Percentiles rank a stretch among this genome's conserved stretches.
These are phyloP conservation scores for Aspergillus sojae DNA, from an alignment of 2,329 filamentous ascomycete genomes.

Conservation along the genomic window DNA sequence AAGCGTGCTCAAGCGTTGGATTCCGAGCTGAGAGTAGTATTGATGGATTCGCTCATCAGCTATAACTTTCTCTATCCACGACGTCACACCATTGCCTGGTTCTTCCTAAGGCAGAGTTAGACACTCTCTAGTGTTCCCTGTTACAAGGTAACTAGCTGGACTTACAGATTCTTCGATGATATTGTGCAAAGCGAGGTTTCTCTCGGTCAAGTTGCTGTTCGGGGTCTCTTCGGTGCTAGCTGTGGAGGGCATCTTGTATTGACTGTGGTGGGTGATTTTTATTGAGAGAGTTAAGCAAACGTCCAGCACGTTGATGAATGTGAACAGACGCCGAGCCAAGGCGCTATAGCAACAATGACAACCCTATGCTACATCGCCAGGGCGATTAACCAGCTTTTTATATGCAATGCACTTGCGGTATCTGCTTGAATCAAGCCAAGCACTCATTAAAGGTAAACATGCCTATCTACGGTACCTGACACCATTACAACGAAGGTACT, in stretches of 20 bases:
- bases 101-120: not conserved
- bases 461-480: not conserved
- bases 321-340: not conserved
- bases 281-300: not conserved
- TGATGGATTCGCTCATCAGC: slow-evolving; percentile 23
- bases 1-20: not conserved
- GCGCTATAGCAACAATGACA: not conserved
- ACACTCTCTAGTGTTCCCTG: not conserved
- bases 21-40: slow-evolving; percentile 14
- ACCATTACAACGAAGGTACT: not conserved
- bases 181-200: slow-evolving; percentile 14
- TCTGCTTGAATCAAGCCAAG: not conserved
- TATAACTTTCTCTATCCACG: slow-evolving; percentile 23
- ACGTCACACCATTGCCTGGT: not conserved
- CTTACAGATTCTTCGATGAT: slow-evolving; percentile 6
- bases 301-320: not conserved
- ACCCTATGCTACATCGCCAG: not conserved
- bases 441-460: not conserved
- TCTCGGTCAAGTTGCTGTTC: slow-evolving; percentile 11
- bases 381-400: not conserved
- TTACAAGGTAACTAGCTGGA: not conserved
- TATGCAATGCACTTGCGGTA: not conserved
- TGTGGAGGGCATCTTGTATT: not conserved
- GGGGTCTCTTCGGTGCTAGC: not conserved
- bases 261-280: not conserved